Base-by-base conservation (phyloP, 2,329 filamentous ascomycete species). In the Calonectria naviculata region DNA sequence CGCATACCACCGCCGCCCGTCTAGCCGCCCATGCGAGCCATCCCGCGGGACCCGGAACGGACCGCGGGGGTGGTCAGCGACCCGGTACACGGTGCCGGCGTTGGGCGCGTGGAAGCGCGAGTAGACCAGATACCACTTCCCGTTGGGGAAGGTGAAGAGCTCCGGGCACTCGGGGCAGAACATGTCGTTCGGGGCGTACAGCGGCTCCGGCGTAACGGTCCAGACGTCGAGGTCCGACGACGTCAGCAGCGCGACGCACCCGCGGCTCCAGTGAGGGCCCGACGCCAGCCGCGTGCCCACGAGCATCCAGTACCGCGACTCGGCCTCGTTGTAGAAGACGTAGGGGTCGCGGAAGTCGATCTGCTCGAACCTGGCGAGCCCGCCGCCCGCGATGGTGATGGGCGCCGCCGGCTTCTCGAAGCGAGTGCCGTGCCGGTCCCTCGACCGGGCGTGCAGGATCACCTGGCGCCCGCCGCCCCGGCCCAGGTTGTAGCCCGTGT, bases 121-220 rank as follows among this genome's bases (percentile, higher is more conserved):
- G 67, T 81, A 81, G 17, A 80, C 73, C 17, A 83, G 74, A 68
- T 83, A 83, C 81, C 81, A 83, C 62, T 80, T 81, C 9, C 80
- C 80, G 29, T 80, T 81, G 12, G 81, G 79, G 3, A 83, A 71
- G 6, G 74, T 73, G 64, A 82, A 83, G 29, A 83, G 74, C 75
- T 83, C 81, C 13, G 81, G 81, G n/a, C 81, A 83, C 62, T 83
- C 81, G 4, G 81, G 81, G 56, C 80, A 83, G 67, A 83, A 79
- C 66, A 82, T 73, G 68, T 83, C 81, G 68, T 79, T 81, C 36
- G 81, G 81, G 0, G 80, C 75, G 65, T 80, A 81, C 1, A 83
- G 73, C 2, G 81, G 81, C 64, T 81, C 74, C 19, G 77, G 74
- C 28, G 78, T 76, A 19, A 80, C 73, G 0, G 74, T 76, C 82